Base-by-base conservation (phyloP, 345 rosid genomes). In the Salix suchowensis region DNA sequence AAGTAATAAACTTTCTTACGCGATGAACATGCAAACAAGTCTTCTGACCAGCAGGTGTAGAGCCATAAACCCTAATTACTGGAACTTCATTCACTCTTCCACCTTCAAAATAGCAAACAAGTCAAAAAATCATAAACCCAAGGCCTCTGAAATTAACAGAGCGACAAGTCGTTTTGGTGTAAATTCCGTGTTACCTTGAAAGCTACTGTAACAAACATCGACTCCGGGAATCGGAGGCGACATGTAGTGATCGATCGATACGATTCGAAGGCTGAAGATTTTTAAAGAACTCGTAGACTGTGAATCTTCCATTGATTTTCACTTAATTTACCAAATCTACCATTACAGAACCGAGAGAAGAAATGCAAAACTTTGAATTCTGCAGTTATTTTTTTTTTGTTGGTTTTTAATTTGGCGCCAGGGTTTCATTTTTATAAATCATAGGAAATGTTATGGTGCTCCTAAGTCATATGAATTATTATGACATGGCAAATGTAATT, bases 21-120 rank as follows among this genome's bases (percentile, higher is more conserved):
- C 88, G 81, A 81, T 93, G 98, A 84, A 95, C 79, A 75, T 95
- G 98, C 86, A 95, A 84, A 84, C 98, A 95, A 72, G 97, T 88
- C 87, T 95, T 95, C 82, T 95, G 97, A 78, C 97, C 98, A 72
- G 91, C 87, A 42, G 97, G 97, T 28, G 98, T 95, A 15, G 98
- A 89, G 26, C 98, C 98, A 82, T 91, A 95, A 52, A 93, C 76
- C 82, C 98, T 88, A 60, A 95, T 84, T 30, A 93, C 90, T 12
- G 98, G 98, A 48, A 95, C 96, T 86, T 90, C 93, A 1, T 84
- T 90, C 79, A 90, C 97, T 74, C 86, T 90, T 19, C 88, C 98
- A 74, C 97, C 98, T 95, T 74, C 78, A 77, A 73, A 72, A 21
- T 67, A 8, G 4, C 64, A 21, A 4, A 39, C 34, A 46, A 39